A percentile compares a stretch with the other conserved stretches of the same genome.
phyloP scores from a whole-genome alignment of 1,139 yeast genomes.

The Nadsonia commutata region DNA sequence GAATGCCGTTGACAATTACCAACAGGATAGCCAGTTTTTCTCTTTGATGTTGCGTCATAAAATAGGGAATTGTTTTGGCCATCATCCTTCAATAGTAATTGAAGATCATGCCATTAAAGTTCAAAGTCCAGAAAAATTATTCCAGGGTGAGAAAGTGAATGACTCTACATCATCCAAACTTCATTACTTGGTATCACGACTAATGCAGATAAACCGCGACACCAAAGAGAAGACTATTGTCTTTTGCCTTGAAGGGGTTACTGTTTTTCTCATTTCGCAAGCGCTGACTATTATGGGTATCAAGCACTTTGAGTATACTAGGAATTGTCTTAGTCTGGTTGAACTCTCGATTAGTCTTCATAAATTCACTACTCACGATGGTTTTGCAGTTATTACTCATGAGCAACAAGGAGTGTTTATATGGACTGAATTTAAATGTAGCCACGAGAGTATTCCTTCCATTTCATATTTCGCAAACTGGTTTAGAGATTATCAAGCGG shows the following conservation, averaged over 20 bases:
- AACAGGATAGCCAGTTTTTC: background rate
- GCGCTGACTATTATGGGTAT: constrained; percentile 46
- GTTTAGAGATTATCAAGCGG: constrained; percentile 56
- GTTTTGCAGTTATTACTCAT: constrained; percentile 45
- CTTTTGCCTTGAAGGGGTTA: constrained; percentile 58
- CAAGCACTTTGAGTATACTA: constrained; percentile 47
- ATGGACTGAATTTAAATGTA: constrained; percentile 52
- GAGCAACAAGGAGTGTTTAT: constrained; percentile 56
- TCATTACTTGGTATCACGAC: constrained; percentile 39
- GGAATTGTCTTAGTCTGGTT: constrained; percentile 36
- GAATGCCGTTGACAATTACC: background rate
- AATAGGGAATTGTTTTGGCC: constrained; percentile 3
- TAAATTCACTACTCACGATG: constrained; percentile 32
- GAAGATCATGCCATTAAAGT: background rate
- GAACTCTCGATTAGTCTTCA: constrained; percentile 40
- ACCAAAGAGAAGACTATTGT: constrained; percentile 36
- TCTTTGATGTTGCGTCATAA: background rate
- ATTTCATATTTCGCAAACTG: constrained; percentile 56
- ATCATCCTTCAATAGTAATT: constrained; percentile 4
- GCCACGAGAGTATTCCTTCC: constrained; percentile 57
- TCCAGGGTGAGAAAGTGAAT: constrained; percentile 26
- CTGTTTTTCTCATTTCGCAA: constrained; percentile 54
- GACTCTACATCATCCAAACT: constrained; percentile 43
- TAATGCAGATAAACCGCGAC: constrained; percentile 33
- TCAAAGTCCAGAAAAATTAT: background rate